These are phyloP conservation scores for Rhododendron griersonianum DNA, from an alignment of 148 eudicot species.

Conservation along the genomic window DNA sequence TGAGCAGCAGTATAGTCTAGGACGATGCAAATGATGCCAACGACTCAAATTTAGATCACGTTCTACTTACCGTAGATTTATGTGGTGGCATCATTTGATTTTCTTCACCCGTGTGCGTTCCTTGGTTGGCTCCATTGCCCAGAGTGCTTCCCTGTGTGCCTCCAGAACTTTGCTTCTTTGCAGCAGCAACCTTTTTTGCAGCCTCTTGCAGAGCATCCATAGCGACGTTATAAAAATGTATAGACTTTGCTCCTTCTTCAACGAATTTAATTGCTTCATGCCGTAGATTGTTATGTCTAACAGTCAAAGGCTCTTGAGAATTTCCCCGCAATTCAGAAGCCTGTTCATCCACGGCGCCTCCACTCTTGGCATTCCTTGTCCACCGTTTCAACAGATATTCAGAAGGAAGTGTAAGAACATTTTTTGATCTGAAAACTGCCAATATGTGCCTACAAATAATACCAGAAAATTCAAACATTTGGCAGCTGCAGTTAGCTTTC, in stretches of 20 bases:
- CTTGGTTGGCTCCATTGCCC: conserved; percentile 23
- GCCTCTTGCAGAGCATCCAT: conserved; percentile 39
- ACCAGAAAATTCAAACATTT: conserved; percentile 29
- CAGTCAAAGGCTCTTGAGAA: conserved; percentile 19
- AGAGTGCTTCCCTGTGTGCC: neutral
- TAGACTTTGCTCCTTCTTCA: conserved; percentile 43
- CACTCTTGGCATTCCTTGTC: conserved; percentile 28
- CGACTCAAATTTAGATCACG: neutral
- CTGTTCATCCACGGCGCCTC: conserved; percentile 13
- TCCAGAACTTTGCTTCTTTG: conserved; percentile 30
- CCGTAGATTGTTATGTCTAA: conserved; percentile 17
- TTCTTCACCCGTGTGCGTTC: conserved; percentile 11
- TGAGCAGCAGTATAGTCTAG: neutral
- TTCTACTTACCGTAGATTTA: conserved; percentile 27
- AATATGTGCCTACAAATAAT: conserved; percentile 25
- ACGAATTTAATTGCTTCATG: conserved; percentile 34
- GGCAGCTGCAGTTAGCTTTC: conserved; percentile 33
- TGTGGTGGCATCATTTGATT: conserved; percentile 11
- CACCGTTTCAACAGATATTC: conserved; percentile 25
- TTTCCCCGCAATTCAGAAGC: conserved; percentile 10
- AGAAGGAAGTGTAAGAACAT: conserved; percentile 29
- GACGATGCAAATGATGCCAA: neutral
- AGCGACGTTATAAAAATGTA: conserved; percentile 33
- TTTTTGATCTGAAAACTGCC: conserved; percentile 26
- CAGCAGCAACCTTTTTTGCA: conserved; percentile 34